These are phyloP conservation scores for Fusarium sp. DNA, from an alignment of 2,329 filamentous ascomycete genomes.

Conservation along the genomic window DNA sequence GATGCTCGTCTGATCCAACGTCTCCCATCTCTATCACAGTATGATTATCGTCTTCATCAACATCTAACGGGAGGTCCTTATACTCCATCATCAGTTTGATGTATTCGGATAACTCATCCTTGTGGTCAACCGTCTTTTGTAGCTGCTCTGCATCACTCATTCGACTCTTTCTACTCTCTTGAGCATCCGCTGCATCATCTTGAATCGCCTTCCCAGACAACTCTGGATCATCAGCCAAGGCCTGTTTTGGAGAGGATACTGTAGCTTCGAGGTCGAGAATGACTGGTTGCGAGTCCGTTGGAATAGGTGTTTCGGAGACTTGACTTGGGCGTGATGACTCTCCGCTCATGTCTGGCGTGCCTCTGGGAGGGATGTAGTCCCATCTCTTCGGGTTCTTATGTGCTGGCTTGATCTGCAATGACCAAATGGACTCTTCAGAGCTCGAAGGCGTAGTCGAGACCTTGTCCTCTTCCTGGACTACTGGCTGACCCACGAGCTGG, in stretches of 20 bases:
- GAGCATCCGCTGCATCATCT: not conserved
- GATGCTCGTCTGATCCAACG: constrained; percentile 24
- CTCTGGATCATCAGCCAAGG: not conserved
- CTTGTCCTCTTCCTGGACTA: not conserved
- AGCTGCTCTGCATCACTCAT: not conserved
- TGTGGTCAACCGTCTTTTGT: constrained; percentile 2
- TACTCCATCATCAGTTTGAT: constrained; percentile 73
- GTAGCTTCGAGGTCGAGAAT: constrained; percentile 37
- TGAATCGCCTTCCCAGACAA: not conserved
- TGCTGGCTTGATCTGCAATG: constrained; percentile 63
- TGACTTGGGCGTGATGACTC: constrained; percentile 46
- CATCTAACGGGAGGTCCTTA: constrained; percentile 68
- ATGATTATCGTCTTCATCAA: constrained; percentile 60
- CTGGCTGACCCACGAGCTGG: constrained; percentile 63
- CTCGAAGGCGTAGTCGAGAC: constrained; percentile 4
- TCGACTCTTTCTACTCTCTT: not conserved
- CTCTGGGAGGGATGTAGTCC: constrained; percentile 53
- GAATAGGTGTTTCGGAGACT: constrained; percentile 29
- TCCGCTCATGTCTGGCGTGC: constrained; percentile 53
- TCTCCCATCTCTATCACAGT: constrained; percentile 29
- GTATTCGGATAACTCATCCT: constrained; percentile 72
- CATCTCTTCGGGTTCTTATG: constrained; percentile 53
- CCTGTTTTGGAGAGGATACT: constrained; percentile 4
- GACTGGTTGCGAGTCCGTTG: constrained; percentile 44
- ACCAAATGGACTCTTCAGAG: constrained; percentile 46